Conservation (phyloP, 805 yeast genomes). For the Saturnispora saitoi region DNA sequence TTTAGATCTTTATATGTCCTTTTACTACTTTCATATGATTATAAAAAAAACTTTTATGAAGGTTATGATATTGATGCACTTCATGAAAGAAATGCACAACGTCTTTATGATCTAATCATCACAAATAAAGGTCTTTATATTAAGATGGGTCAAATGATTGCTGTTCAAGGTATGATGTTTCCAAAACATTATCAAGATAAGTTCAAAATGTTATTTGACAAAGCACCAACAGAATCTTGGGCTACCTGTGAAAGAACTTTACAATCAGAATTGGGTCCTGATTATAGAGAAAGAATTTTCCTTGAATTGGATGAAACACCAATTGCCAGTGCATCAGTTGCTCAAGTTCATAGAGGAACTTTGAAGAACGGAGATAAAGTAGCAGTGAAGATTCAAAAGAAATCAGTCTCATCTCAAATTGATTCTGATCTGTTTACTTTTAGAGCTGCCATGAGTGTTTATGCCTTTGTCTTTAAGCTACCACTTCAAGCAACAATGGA, state of each 20-base stretch:
- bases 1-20: slow-evolving; percentile 41
- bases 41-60: slow-evolving; percentile 43
- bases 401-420: slow-evolving; percentile 52
- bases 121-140: slow-evolving; percentile 56
- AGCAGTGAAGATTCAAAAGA: slow-evolving; percentile 62
- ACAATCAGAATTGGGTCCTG: slow-evolving; percentile 32
- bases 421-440: slow-evolving; percentile 55
- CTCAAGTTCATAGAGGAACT: slow-evolving; percentile 56
- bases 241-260: slow-evolving; percentile 33
- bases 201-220: slow-evolving; percentile 53
- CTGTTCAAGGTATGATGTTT: slow-evolving; percentile 62
- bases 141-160: slow-evolving; percentile 72
- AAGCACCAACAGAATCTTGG: slow-evolving; percentile 59
- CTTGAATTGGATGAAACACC: slow-evolving; percentile 44
- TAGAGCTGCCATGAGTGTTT: slow-evolving; percentile 40
- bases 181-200: slow-evolving; percentile 55
- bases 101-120: slow-evolving; percentile 37
- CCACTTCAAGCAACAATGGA: slow-evolving; percentile 50
- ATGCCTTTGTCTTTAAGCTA: slow-evolving; percentile 51
- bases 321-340: slow-evolving; percentile 68
- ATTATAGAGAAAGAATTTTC: slow-evolving; percentile 34
- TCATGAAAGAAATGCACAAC: slow-evolving; percentile 51
- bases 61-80: slow-evolving; percentile 40
- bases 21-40: slow-evolving; percentile 48
- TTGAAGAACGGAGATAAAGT: slow-evolving; percentile 42